Evolutionary conservation across 805 yeast species (phyloP).

Genomic region (Myxozyma kluyveri): DNA sequence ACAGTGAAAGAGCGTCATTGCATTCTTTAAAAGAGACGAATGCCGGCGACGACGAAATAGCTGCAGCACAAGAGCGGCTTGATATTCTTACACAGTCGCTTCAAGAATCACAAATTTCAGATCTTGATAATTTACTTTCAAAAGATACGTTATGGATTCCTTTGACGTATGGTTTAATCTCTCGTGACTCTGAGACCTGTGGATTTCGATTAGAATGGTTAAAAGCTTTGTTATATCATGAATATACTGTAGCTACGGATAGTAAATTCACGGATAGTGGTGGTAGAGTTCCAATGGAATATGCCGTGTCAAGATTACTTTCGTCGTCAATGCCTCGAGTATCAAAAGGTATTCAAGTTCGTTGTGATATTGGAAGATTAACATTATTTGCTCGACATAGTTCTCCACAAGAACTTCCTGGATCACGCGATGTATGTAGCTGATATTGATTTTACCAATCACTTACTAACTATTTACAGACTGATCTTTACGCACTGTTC

Average conservation of each 20-base stretch:
- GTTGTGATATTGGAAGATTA: constrained; percentile 12
- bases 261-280: background rate
- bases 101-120: constrained; percentile 5
- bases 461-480: constrained; percentile 2
- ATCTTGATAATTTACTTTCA: background rate
- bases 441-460: background rate
- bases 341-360: constrained; percentile 2
- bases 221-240: constrained; percentile 19
- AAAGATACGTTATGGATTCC: constrained; percentile 26
- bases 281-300: constrained; percentile 25
- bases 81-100: background rate
- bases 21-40: background rate
- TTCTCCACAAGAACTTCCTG: background rate
- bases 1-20: background rate
- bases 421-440: background rate
- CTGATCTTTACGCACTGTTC: constrained; percentile 26
- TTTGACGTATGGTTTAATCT: constrained; percentile 24
- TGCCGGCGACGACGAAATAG: background rate
- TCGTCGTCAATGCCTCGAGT: constrained; percentile 4
- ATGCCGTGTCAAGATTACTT: constrained; percentile 21
- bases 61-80: background rate
- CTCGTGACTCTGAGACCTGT: constrained; percentile 10
- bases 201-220: constrained; percentile 28
- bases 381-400: background rate
- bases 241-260: constrained; percentile 1